Evolutionary conservation across 225 moss, liverwort and hornwort genomes (phyloP).

Genomic region (Sphagnum contortum): DNA sequence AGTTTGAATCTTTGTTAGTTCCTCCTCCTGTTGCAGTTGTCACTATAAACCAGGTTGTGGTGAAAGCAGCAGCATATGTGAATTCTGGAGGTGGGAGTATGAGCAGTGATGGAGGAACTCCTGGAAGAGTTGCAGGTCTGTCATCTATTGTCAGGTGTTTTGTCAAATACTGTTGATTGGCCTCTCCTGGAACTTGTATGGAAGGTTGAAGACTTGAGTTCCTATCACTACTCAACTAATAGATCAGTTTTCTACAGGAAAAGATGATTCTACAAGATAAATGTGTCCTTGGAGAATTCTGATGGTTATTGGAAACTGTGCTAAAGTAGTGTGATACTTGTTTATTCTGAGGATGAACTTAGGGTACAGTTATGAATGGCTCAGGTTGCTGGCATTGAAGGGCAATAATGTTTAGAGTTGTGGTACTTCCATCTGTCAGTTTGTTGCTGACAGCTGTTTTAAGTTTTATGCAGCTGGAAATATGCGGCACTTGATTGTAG

Average conservation of each 20-base stretch:
- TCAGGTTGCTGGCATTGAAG: no score
- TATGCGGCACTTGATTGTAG: slow-evolving; percentile 83
- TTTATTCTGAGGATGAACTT: no score
- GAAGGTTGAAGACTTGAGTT: not conserved
- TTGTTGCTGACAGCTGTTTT: no score
- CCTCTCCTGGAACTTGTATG: no score
- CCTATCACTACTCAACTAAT: not conserved
- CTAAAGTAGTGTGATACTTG: no score
- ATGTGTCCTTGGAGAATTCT: no score
- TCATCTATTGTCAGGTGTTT: not conserved
- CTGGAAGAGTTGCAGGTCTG: slow-evolving; percentile 61
- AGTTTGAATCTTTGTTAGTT: slow-evolving; percentile 71
- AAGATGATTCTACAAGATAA: no score
- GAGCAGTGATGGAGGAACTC: slow-evolving; percentile 34
- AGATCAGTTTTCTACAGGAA: slow-evolving; percentile 5
- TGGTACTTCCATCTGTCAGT: no score
- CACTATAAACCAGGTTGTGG: slow-evolving; percentile 79
- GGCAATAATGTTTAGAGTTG: no score
- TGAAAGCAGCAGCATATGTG: slow-evolving; percentile 48
- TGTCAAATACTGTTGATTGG: no score
- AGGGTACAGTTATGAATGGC: no score
- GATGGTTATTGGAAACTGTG: no score
- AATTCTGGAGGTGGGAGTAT: slow-evolving; percentile 44
- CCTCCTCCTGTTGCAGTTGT: slow-evolving; percentile 50
- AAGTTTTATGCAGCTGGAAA: slow-evolving; percentile 48